Evolutionary conservation across 2,329 filamentous ascomycete species (phyloP), one percentile per base, ranked within the genome.

Genomic region (Acarospora socialis): DNA sequence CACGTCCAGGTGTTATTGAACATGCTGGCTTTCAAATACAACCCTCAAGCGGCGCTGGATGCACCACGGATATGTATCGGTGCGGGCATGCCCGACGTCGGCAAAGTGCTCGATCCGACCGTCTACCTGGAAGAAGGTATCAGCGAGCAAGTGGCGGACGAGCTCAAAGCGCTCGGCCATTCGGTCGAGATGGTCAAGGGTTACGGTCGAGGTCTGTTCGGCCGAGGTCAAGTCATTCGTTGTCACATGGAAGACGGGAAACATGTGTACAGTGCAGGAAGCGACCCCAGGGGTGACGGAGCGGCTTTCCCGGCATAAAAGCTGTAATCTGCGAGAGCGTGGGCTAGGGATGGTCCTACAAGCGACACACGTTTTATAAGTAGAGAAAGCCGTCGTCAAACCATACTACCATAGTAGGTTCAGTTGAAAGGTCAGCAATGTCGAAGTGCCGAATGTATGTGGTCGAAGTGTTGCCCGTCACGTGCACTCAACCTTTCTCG

Each of bases 1-100:
- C 90, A 95, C 38, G 77, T 95, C 0, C 90, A 95, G 55, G 84
- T 93, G 1, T 59, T 98, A 7, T 64, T 95, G 2, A 92, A 92
- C 43, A 86, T 92, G 69, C 57, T 92, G 0, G 72, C 84, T 0
- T 92, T 86, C 45, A 73, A 75, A 2, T 65, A 83, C 32, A 78
- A 77, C 40, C 84, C 86, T 1, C 90, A 98, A 56, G 74, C 82
- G 37, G 84, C 87, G 3, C 67, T 95, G 0, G 90, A 98, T 50
- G 79, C 87, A 3, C 87, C 90, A 10, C 67, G 90, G n/a, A 68
- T 95, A 42, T 94, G 84, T 46, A 81, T 95, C 37, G 78, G 78
- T 1, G 73, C 80, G 0, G 77, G 74, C 0, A 76, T 77, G 63
- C 70, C 77, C 0, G 68, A 74, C 28, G 55, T 62, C 17, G 68